Base-by-base conservation (phyloP, 345 rosid genomes). In the Draba incana region DNA sequence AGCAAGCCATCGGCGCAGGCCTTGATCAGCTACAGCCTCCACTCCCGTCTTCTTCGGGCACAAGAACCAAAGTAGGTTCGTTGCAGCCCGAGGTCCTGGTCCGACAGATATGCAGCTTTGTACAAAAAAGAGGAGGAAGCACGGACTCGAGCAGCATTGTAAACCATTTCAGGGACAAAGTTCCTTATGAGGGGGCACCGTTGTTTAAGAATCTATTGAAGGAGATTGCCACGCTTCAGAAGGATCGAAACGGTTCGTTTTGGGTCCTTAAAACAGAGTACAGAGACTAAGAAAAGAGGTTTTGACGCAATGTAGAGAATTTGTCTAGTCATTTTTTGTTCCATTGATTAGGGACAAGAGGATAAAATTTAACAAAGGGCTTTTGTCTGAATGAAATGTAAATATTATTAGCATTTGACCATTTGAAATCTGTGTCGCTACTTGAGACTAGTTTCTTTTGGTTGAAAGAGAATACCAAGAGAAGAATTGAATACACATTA, bases 241-340 rank as follows among this genome's bases (percentile, higher is more conserved):
- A 82, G 43, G 81, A 64, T 63, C 77, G 76, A 30, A 80, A 74
- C 57, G 85, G 92, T 57, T 79, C 88, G n/a, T 38, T 63, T 6
- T 94, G 97, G 99, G 78, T 84, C 66, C 84, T 91, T 38, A 94
- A 91, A 72, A 57, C 92, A 1, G 96, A 94, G 77, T 87, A 84
- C 77, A 79, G 55, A 48, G 71, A 80, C 48, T 68, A 48, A 42
- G 25, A 39, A 24, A n/a, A 11, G 50, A 15, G 16, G 7, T 8
- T 66, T 66, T 28, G 43, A 1, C 31, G 24, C 64, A 25, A 25
- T 9, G 9, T 25, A 25, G 64, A 58, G 38, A 42, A 33, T 33
- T 33, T 42, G 64, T 59, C 23, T 41, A 20, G 23, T n/a, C 7
- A 42, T 42, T 59, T 39, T 59, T 59, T 30, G 3, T 5, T 28